A percentile compares a stretch with the other conserved stretches of the same genome.
Conservation (phyloP, 495 filamentous ascomycete species). For the Aspergillus conjunctus region DNA sequence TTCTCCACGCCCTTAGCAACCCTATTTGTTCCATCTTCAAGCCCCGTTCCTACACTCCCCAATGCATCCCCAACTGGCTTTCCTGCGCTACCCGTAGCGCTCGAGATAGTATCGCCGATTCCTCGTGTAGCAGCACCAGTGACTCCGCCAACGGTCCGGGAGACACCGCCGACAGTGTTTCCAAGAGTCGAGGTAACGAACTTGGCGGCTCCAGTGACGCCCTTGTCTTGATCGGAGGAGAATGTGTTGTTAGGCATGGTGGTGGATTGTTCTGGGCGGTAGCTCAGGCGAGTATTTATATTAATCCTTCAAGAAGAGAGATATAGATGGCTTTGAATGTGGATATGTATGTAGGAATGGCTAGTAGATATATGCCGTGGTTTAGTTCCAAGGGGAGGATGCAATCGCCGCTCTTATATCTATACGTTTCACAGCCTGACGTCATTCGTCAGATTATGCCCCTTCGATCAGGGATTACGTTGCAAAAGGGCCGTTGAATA, state of each 20-base stretch:
- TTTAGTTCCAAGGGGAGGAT: too few species aligned
- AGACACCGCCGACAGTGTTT: slow-evolving; percentile 62
- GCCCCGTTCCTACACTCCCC: slow-evolving; percentile 58
- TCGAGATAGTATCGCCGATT: slow-evolving; percentile 62
- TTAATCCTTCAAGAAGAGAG: not conserved
- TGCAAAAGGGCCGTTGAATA: not conserved
- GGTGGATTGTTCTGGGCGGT: not conserved
- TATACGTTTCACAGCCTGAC: too few species aligned
- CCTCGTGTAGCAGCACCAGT: slow-evolving; percentile 68
- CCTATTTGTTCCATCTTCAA: slow-evolving; percentile 58
- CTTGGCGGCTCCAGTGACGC: slow-evolving; percentile 45
- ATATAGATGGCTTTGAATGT: not conserved
- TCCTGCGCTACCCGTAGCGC: slow-evolving; percentile 63
- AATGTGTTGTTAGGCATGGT: slow-evolving; percentile 23
- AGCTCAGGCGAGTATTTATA: not conserved
- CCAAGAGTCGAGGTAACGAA: slow-evolving; percentile 57
- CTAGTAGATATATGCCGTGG: too few species aligned
- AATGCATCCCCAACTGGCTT: slow-evolving; percentile 68
- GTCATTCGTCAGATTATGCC: not conserved
- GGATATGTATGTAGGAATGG: too few species aligned
- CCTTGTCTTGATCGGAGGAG: slow-evolving; percentile 34
- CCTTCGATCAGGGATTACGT: not conserved
- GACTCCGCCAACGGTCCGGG: slow-evolving; percentile 69
- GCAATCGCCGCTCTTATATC: too few species aligned
- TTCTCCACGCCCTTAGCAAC: slow-evolving; percentile 67